These are phyloP conservation scores for Arabis alpina DNA, from an alignment of 345 rosid species.

Conservation along the genomic window DNA sequence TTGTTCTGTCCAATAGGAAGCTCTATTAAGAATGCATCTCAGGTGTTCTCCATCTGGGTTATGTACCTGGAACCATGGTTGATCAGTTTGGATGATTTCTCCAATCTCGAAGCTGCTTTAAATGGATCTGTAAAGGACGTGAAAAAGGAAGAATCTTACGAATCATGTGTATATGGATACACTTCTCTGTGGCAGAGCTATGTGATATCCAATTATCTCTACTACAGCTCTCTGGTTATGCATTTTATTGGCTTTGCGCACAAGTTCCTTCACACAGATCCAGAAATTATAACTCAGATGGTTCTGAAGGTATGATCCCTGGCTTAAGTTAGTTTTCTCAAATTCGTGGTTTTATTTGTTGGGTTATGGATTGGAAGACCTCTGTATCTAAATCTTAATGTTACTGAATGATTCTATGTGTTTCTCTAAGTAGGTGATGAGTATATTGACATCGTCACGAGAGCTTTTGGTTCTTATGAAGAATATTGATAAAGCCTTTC, in stretches of 20 bases:
- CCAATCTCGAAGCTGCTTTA: constrained; percentile 56
- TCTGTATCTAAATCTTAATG: constrained; percentile 12
- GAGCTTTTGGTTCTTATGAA: constrained; percentile 72
- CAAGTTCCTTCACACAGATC: constrained; percentile 92
- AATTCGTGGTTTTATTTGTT: not conserved
- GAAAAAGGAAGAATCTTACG: constrained; percentile 46
- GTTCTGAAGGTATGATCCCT: constrained; percentile 71
- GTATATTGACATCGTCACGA: constrained; percentile 68
- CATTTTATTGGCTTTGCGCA: constrained; percentile 96
- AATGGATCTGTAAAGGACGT: constrained; percentile 51
- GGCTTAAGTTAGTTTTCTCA: constrained; percentile 19
- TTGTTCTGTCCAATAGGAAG: constrained; percentile 75
- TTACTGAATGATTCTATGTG: constrained; percentile 24
- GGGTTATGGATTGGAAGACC: constrained; percentile 20
- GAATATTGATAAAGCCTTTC: constrained; percentile 66
- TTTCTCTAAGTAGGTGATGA: constrained; percentile 59
- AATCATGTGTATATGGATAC: constrained; percentile 51
- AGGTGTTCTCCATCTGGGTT: constrained; percentile 83
- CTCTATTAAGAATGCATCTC: constrained; percentile 80
- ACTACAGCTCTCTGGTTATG: constrained; percentile 86
- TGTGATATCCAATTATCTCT: constrained; percentile 81
- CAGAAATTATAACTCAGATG: constrained; percentile 80
- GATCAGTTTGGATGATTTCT: constrained; percentile 62
- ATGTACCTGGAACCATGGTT: constrained; percentile 85
- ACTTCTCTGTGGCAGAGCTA: constrained; percentile 70